Conservation (phyloP, 169 alveolate species). For the Eimeria maxima region DNA sequence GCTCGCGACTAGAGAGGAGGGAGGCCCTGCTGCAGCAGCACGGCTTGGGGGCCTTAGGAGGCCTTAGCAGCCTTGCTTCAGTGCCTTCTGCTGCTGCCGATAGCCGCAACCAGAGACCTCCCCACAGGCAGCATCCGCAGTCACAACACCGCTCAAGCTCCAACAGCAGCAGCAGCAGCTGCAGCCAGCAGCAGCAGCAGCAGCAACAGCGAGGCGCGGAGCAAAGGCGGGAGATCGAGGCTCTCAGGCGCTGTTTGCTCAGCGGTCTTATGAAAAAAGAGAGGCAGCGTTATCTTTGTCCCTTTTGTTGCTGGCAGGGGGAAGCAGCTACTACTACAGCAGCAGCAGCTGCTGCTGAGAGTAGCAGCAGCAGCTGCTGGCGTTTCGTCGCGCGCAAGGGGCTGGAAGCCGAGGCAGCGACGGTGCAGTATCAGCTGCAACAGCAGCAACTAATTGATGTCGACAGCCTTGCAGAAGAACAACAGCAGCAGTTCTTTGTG, state of each 20-base stretch:
- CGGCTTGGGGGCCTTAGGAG: slow-evolving; percentile 17
- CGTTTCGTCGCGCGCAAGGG: slow-evolving; percentile 17
- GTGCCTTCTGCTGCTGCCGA: slow-evolving; percentile 43
- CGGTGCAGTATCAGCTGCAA: slow-evolving; percentile 59
- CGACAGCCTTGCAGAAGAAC: slow-evolving; percentile 31
- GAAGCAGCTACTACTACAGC: slow-evolving; percentile 20
- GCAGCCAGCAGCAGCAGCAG: slow-evolving; percentile 29
- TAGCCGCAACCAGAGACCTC: neutral
- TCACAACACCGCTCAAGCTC: neutral
- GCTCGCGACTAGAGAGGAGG: slow-evolving; percentile 23
- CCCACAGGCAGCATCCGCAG: slow-evolving; percentile 1
- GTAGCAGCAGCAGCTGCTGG: slow-evolving; percentile 14
- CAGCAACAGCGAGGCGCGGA: slow-evolving; percentile 52
- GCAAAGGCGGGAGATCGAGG: slow-evolving; percentile 49
- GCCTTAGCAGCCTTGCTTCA: neutral
- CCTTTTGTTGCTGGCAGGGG: slow-evolving; percentile 48
- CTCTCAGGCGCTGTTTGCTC: slow-evolving; percentile 51
- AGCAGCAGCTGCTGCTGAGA: slow-evolving; percentile 26
- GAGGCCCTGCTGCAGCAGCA: slow-evolving; percentile 69
- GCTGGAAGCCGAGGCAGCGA: slow-evolving; percentile 28
- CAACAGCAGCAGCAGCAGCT: slow-evolving; percentile 32
- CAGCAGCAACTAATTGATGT: slow-evolving; percentile 54
- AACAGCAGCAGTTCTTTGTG: slow-evolving; percentile 34
- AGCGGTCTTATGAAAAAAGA: slow-evolving; percentile 20
- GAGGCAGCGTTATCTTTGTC: slow-evolving; percentile 56